A percentile compares a stretch with the other conserved stretches of the same genome.
These are phyloP conservation scores for Earliella scabrosa DNA, from an alignment of 1,284 basidiomycete species.

Conservation along the genomic window DNA sequence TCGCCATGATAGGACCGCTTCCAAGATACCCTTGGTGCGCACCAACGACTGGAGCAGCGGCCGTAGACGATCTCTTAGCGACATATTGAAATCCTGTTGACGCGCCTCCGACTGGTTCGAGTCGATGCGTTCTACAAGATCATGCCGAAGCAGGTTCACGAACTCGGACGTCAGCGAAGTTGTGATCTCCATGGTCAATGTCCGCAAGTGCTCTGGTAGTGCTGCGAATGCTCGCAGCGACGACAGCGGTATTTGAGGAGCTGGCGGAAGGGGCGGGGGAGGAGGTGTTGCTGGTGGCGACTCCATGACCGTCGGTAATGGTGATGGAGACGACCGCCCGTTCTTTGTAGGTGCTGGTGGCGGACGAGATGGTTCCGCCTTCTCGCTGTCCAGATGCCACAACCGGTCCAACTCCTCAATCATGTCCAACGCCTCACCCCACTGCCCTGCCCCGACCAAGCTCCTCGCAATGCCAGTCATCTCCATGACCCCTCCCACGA, in stretches of 20 bases:
- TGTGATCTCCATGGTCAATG: slow-evolving; percentile 74
- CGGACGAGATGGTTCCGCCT: slow-evolving; percentile 2
- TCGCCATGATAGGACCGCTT: slow-evolving; percentile 76
- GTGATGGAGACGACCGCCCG: slow-evolving; percentile 25
- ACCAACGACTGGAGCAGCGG: slow-evolving; percentile 79
- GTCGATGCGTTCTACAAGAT: slow-evolving; percentile 62
- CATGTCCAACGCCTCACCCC: slow-evolving; percentile 81
- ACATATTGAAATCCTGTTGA: slow-evolving; percentile 36
- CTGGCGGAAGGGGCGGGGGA: slow-evolving; percentile 24
- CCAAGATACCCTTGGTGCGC: slow-evolving; percentile 75
- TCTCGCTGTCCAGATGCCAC: slow-evolving; percentile 49
- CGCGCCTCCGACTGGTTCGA: slow-evolving; percentile 21
- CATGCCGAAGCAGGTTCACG: slow-evolving; percentile 68
- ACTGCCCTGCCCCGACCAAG: slow-evolving; percentile 82
- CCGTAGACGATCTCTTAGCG: slow-evolving; percentile 62
- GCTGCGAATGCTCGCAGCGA: slow-evolving; percentile 71
- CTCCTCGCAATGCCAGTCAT: slow-evolving; percentile 72
- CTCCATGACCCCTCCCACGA: slow-evolving; percentile 75
- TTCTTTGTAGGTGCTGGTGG: slow-evolving; percentile 18
- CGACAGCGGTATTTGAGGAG: slow-evolving; percentile 52
- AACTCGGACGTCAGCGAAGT: slow-evolving; percentile 81
- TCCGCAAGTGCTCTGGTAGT: slow-evolving; percentile 70
- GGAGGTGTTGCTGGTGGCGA: slow-evolving; percentile 35
- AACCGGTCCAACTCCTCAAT: slow-evolving; percentile 76
- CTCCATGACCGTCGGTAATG: slow-evolving; percentile 36